Base-by-base conservation (phyloP, 2,329 filamentous ascomycete species). In the Cercospora sp. region DNA sequence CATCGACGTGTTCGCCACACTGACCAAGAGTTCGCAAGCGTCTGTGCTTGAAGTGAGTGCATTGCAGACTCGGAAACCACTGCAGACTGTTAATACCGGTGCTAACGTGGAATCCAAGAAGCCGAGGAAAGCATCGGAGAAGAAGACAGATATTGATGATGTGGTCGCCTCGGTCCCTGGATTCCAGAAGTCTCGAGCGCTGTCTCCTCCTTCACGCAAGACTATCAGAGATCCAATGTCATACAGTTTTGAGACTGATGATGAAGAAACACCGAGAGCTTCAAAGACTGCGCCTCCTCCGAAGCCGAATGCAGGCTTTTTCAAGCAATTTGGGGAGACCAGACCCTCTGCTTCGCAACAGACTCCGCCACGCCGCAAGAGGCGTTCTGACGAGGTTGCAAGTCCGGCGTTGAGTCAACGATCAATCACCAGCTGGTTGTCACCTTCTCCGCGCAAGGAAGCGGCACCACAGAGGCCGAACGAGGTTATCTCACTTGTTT, bases 401-500 rank as follows among this genome's bases (percentile, higher is more conserved):
- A 76, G 76, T 34, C 71, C 73, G 3, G 63, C 72, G 16, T 12
- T 63, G 24, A 74, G 74, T 63, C 71, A 74, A 63, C 58, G 70
- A 26, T 74, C 73, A 2, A 78, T 77, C 32, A 71, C 65, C 4
- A 67, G 66, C 3, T 77, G 71, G 61, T 74, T 71, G 40, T 74
- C 76, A 3, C 77, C 77, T 3, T 73, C 73, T 3, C 74, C 75
- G 1, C 70, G 65, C 30, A 75, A 73, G 45, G 63, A 65, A 32
- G 51, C 43, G 5, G 66, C 53, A 16, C 58, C 26, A 28, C 32
- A 28, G 26, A 30, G 49, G 30, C 40, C 21, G 24, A 28, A 32
- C 45, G 74, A 73, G 12, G 66, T 77, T 24, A 72, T 79, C 40
- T 70, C 74, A 49, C 71, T 79, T 3, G 64, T 78, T 21, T 79